Conservation (phyloP, 495 filamentous ascomycete genomes). For the Neurospora tetraspora region DNA sequence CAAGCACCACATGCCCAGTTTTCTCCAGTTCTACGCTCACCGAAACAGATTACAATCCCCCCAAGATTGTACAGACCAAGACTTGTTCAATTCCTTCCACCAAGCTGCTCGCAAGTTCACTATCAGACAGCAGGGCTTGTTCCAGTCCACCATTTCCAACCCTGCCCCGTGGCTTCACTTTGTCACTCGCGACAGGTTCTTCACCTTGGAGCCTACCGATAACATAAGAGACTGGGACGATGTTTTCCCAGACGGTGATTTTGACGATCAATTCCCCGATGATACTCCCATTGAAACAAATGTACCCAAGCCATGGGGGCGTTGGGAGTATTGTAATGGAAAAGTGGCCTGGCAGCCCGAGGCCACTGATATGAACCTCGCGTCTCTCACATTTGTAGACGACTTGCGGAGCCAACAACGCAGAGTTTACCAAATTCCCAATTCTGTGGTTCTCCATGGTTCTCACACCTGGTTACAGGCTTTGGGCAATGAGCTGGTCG, state of each 20-base stretch:
- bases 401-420: slow-evolving; percentile 16
- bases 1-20: slow-evolving; percentile 12
- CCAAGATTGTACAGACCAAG: not conserved
- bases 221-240: not conserved
- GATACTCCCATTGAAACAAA: not conserved
- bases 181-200: not conserved
- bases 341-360: slow-evolving; percentile 21
- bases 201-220: not conserved
- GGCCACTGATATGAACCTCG: not conserved
- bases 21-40: slow-evolving; percentile 1
- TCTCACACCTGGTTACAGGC: slow-evolving; percentile 2
- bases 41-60: not conserved
- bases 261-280: not conserved
- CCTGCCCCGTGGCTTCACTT: not conserved
- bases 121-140: slow-evolving; percentile 6
- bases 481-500: slow-evolving; percentile 21
- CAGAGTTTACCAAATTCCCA: slow-evolving; percentile 15
- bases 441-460: slow-evolving; percentile 2
- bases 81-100: not conserved
- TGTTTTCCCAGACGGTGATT: not conserved
- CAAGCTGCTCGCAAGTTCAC: not conserved
- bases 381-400: slow-evolving; percentile 14
- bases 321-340: slow-evolving; percentile 14
- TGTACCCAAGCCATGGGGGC: not conserved
- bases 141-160: not conserved